phyloP scores from a whole-genome alignment of 164 flowering plant genomes.

The Vitis vinifera region ASM3070453v1 NC_081819.1:14581501-14582000 shows the following conservation, averaged over 20 bases:
- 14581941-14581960: no score
- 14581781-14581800: slow-evolving; percentile 73
- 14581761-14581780: slow-evolving; percentile 91
- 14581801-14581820: slow-evolving; percentile 70
- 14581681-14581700: background rate
- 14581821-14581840: slow-evolving; percentile 19
- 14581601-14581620: slow-evolving; percentile 68
- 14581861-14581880: no score
- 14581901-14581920: no score
- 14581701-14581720: slow-evolving; percentile 21
- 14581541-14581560: background rate
- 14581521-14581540: no score
- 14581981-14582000: no score
- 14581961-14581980: no score
- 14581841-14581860: no score
- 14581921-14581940: no score
- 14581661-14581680: background rate
- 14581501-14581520: no score
- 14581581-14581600: slow-evolving; percentile 89
- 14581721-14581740: slow-evolving; percentile 82
- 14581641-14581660: slow-evolving; percentile 65
- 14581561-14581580: slow-evolving; percentile 13
- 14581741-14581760: slow-evolving; percentile 65
- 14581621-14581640: slow-evolving; percentile 58
- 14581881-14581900: no score